Conservation (phyloP, 306 rosid genomes). For the Malus asiatica region DNA sequence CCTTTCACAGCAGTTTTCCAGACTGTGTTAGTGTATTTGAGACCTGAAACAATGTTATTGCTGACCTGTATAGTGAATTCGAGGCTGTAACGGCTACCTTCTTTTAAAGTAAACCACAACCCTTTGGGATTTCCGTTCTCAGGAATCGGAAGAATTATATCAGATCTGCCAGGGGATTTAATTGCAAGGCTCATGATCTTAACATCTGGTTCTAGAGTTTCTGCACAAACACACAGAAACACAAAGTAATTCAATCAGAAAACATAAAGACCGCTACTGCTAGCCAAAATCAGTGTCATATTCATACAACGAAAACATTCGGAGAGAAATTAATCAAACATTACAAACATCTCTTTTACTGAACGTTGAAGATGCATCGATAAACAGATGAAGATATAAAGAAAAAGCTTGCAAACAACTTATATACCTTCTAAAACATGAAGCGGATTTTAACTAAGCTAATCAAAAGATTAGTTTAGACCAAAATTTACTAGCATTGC, state of each 20-base stretch:
- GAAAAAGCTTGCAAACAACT: neutral
- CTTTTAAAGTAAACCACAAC: slow-evolving; percentile 90
- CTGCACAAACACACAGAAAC: slow-evolving; percentile 23
- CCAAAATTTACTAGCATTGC: no score
- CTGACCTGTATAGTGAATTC: slow-evolving; percentile 68
- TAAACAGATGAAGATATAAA: neutral
- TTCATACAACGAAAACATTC: neutral
- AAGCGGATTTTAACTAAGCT: no score
- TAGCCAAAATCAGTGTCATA: neutral
- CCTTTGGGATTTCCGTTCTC: slow-evolving; percentile 78
- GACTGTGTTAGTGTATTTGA: slow-evolving; percentile 84
- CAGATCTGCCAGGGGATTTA: slow-evolving; percentile 56
- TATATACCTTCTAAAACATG: no score
- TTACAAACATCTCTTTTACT: neutral
- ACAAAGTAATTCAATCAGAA: neutral
- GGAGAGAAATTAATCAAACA: no score
- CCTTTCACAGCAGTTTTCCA: slow-evolving; percentile 92
- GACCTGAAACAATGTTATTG: slow-evolving; percentile 90
- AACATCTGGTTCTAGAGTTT: slow-evolving; percentile 81
- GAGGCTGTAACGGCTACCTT: slow-evolving; percentile 84
- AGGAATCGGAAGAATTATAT: slow-evolving; percentile 71
- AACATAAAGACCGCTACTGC: neutral
- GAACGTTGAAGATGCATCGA: neutral
- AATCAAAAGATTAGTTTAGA: no score
- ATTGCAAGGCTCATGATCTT: slow-evolving; percentile 84